Conservation (phyloP, 306 rosid species). For the Purshia tridentata region DNA sequence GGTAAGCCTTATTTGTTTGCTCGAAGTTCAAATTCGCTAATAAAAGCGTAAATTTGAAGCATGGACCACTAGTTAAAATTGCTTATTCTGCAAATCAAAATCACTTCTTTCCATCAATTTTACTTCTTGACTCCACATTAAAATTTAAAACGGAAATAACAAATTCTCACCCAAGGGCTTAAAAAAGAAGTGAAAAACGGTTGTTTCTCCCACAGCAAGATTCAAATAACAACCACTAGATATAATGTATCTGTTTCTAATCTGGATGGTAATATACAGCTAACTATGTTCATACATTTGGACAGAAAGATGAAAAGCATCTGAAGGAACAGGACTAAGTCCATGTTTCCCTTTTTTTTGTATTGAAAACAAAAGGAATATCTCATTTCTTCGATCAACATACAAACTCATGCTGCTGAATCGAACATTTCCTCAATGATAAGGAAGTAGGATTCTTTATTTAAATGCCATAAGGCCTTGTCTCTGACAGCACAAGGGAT, state of each 20-base stretch:
- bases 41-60: too few relatives aligned
- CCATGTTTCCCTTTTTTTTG: background rate
- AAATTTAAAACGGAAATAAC: too few relatives aligned
- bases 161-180: too few relatives aligned
- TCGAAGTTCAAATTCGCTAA: too few relatives aligned
- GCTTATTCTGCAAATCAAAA: too few relatives aligned
- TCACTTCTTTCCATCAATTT: too few relatives aligned
- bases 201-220: background rate
- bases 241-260: background rate
- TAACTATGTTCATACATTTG: background rate
- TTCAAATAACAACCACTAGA: background rate
- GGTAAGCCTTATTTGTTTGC: background rate
- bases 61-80: too few relatives aligned
- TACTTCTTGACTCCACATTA: too few relatives aligned
- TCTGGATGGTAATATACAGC: background rate
- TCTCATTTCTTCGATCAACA: background rate
- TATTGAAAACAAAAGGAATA: too few relatives aligned
- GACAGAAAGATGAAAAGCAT: background rate
- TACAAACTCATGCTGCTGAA: conserved; percentile 2
- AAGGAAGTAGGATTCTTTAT: background rate
- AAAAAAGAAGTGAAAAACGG: too few relatives aligned
- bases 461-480: background rate
- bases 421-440: background rate
- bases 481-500: background rate
- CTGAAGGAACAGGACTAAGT: background rate